Base-by-base conservation (phyloP, 371 early-diverging fungal species). In the Circinella umbellata region DNA sequence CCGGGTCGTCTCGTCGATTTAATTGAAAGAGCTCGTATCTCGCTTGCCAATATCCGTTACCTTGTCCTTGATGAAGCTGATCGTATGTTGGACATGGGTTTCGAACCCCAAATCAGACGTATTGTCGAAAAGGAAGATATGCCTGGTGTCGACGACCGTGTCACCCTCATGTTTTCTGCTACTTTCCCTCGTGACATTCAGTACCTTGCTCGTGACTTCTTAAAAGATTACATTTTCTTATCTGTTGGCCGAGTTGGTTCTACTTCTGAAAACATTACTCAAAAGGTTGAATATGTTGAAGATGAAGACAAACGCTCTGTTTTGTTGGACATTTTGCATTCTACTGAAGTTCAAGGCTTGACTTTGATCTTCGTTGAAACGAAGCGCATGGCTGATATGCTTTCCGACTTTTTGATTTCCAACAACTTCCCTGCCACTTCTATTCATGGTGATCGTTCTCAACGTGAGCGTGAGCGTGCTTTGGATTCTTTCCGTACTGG, bases 41-140 rank as follows among this genome's bases (percentile, higher is more conserved):
- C 93, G 47, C 83, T 99, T 59, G 78, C 88, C 18, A 83, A 94
- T 59, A 94, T 98, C 49, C 76, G 76, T n/a, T 98, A 96, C 72
- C 79, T 99, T n/a, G 96, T 99, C 35, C 85, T 99, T 67, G 99
- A 99, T 81, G 99, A 99, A 73, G 98, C 98, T 7, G 98, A 98
- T 79, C 89, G 98, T 67, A 98, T 99, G 99, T 78, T 99, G 59
- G 99, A 99, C 79, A 98, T 98, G 98, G 99, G 99, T 63, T 99
- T 99, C 77, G 99, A 99, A 83, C 91, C 93, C 14, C 93, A 96
- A 74, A 88, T 99, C 46, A 90, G 97, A 69, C 90, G 90, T 68
- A 96, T 99, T 73, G 94, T 99, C n/a, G 94, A 95, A 64, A 92
- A 94, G 75, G 95, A 96, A 66, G 80, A 80, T 69, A 70, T 49